Percentiles rank a stretch among this genome's conserved stretches.
Evolutionary conservation across 192 early-diverging fungal genomes (phyloP).

Genomic region (Podila verticillata): DNA sequence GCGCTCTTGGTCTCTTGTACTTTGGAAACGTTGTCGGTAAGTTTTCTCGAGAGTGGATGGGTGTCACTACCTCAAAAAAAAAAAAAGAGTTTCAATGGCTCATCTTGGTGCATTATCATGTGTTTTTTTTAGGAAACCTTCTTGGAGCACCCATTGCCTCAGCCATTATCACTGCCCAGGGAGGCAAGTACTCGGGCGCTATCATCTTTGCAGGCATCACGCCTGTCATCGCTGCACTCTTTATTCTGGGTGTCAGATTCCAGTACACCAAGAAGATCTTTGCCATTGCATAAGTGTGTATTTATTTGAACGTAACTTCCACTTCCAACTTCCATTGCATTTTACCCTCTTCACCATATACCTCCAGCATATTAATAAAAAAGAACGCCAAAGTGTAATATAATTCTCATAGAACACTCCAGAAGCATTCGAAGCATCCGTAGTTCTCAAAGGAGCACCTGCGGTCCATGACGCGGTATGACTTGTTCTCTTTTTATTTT

Average conservation of each 20-base stretch:
- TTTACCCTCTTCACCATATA: constrained; percentile 1
- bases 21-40: constrained; percentile 21
- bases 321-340: not conserved
- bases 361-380: not conserved
- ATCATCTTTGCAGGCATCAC: constrained; percentile 51
- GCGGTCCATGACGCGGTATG: not conserved
- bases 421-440: too few species aligned
- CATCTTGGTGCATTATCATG: too few species aligned
- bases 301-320: not conserved
- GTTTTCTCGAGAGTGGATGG: not conserved
- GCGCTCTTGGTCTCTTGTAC: constrained; percentile 56
- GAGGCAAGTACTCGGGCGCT: constrained; percentile 36
- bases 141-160: constrained; percentile 54
- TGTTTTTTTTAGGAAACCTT: constrained; percentile 33
- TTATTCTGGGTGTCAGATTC: constrained; percentile 37
- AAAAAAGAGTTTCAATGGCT: too few species aligned
- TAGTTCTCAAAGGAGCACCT: too few species aligned
- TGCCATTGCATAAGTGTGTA: constrained; percentile 6
- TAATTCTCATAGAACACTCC: too few species aligned
- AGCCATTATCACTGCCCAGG: constrained; percentile 20
- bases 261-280: constrained; percentile 15
- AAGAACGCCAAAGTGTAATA: not conserved
- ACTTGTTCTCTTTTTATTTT: not conserved
- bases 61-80: not conserved
- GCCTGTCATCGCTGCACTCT: constrained; percentile 25